Percentiles rank a stretch among this genome's conserved stretches.
Evolutionary conservation across 352 stramenopile genomes (phyloP).

Genomic region (Phytophthora hybrid): DNA sequence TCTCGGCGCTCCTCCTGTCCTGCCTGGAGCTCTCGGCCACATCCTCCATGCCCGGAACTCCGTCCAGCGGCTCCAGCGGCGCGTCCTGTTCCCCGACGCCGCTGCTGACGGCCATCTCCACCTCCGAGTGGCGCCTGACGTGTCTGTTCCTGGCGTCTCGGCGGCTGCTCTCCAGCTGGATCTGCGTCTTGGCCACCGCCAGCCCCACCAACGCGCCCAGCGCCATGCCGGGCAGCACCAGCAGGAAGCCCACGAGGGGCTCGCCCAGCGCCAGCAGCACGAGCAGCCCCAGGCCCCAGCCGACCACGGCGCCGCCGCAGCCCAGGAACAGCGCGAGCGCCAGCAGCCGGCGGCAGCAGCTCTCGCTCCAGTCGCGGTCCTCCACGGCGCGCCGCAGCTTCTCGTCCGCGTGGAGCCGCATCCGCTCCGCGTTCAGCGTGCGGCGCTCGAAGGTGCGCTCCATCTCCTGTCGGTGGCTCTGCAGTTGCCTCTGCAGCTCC

Average conservation of each 20-base stretch:
- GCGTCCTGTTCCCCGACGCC: conserved; percentile 38
- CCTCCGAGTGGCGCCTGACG: conserved; percentile 53
- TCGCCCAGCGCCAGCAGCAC: conserved; percentile 59
- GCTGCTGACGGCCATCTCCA: conserved; percentile 61
- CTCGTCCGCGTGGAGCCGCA: conserved; percentile 73
- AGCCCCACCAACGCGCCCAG: conserved; percentile 54
- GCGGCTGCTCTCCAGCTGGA: conserved; percentile 61
- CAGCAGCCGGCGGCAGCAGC: conserved; percentile 56
- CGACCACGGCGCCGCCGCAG: conserved; percentile 55
- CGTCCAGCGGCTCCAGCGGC: conserved; percentile 49
- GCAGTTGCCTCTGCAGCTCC: conserved; percentile 74
- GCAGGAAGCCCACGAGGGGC: conserved; percentile 69
- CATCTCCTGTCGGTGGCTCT: conserved; percentile 54
- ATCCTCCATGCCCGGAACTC: conserved; percentile 37
- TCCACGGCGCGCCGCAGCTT: conserved; percentile 54
- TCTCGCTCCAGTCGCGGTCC: conserved; percentile 61
- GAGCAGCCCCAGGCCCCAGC: conserved; percentile 59
- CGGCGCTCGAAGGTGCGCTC: conserved; percentile 71
- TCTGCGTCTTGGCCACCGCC: conserved; percentile 67
- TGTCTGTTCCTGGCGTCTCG: conserved; percentile 48
- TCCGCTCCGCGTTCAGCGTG: conserved; percentile 72
- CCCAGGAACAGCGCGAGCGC: conserved; percentile 64
- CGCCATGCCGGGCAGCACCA: conserved; percentile 73
- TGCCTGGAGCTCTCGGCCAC: conserved; percentile 26
- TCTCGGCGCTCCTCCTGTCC: conserved; percentile 3